These are phyloP conservation scores for Lumnitzera racemosa DNA, from an alignment of 345 rosid species.

Conservation along the genomic window DNA sequence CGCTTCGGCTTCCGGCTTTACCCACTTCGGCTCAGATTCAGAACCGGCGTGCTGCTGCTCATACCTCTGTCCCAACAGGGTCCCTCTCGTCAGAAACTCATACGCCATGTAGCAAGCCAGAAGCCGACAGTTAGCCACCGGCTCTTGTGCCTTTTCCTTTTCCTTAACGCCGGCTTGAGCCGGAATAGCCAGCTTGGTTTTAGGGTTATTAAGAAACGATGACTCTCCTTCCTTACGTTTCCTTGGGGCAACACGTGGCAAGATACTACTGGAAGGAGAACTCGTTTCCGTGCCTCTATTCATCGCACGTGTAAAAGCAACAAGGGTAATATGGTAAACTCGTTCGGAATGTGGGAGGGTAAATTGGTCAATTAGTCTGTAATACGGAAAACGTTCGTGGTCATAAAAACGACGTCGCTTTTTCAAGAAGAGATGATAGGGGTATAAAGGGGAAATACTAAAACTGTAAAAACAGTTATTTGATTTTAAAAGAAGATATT, in stretches of 20 bases:
- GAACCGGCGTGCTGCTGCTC: slow-evolving; percentile 16
- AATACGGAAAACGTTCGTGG: too few species aligned
- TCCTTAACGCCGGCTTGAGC: slow-evolving; percentile 11
- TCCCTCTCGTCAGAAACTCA: slow-evolving; percentile 55
- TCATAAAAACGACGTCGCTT: too few species aligned
- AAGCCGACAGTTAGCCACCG: slow-evolving; percentile 28
- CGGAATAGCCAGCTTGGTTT: slow-evolving; percentile 10
- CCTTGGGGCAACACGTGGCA: slow-evolving; percentile 30
- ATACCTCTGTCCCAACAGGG: slow-evolving; percentile 42
- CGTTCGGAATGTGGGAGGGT: too few species aligned
- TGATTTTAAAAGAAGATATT: too few species aligned
- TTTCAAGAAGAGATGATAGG: too few species aligned
- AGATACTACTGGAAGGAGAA: slow-evolving; percentile 23
- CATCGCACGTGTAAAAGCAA: slow-evolving; percentile 8
- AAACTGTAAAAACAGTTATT: too few species aligned
- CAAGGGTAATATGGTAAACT: too few species aligned
- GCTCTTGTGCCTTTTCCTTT: slow-evolving; percentile 5
- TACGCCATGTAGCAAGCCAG: slow-evolving; percentile 72
- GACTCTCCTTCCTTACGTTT: slow-evolving; percentile 45
- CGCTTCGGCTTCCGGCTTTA: slow-evolving; percentile 14
- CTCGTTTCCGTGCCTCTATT: slow-evolving; percentile 24
- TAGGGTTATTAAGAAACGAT: slow-evolving; percentile 7
- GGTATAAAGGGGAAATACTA: too few species aligned
- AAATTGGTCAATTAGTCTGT: too few species aligned
- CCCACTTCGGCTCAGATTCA: slow-evolving; percentile 9